Evolutionary conservation across 106 monocot genomes (phyloP), one percentile per base, ranked within the genome.

Genomic region (Iris macrosiphon): DNA sequence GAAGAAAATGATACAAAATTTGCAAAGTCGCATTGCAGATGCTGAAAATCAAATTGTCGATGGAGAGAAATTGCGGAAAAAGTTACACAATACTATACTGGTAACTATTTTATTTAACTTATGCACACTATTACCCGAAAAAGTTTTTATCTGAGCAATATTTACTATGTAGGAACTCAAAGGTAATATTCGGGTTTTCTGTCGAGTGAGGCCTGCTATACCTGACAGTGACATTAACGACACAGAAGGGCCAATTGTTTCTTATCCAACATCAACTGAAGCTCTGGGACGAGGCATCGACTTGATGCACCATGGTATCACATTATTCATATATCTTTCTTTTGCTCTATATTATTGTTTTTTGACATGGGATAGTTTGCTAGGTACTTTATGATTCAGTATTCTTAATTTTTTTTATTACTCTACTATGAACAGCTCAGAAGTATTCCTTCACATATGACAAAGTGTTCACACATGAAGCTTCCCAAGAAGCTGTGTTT

Each of bases 151-250:
- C 4, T 26, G 18, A 21, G 14, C 50, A 24, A 22, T 11, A 25
- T 52, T 31, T 10, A 14, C 20, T 42, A 31, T 64, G 23, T 61
- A 98, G 90, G 96, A 98, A 58, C 72, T 98, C 0, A 98, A 98
- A 71, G 90, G 87, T 38, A 98, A 98, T 43, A 98, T 90, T 3
- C 62, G 96, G 59, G 96, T 98, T 0, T 98, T 98, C 30, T 98
- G 96, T 52, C 68, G 96, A 41, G 96, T 98, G 17, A 57, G 90
- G 2, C 96, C 96, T 38, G 4, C 70, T 59, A 21, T 91, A 20
- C 55, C 56, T 19, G 66, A 74, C 12, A 62, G 28, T 47, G 90
- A 81, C 45, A 66, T 22, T 10, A 56, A 32, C 51, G 74, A 29
- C 4, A 40, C 22, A 42, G 82, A 86, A 24, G 65, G 46, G 7